A percentile compares a stretch with the other conserved stretches of the same genome.
phyloP scores from a whole-genome alignment of 306 rosid species.

The Ammopiptanthus mongolicus region DNA sequence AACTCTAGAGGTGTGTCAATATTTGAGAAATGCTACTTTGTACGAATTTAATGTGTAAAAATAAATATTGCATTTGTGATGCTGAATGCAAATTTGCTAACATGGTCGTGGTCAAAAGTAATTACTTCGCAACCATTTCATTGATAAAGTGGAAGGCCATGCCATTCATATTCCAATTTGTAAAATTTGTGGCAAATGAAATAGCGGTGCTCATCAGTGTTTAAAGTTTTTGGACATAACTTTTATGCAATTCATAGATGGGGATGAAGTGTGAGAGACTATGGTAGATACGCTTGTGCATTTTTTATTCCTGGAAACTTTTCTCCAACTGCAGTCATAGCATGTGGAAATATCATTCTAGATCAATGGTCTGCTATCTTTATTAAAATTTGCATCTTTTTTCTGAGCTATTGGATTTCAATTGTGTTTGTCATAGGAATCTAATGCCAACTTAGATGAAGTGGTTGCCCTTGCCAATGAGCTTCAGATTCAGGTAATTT shows the following conservation, averaged over 20 bases:
- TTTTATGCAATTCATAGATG: neutral
- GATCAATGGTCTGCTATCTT: neutral
- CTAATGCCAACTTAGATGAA: constrained; percentile 72
- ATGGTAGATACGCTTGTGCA: neutral
- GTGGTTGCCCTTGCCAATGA: constrained; percentile 68
- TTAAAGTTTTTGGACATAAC: neutral
- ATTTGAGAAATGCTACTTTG: neutral
- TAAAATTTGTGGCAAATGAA: neutral
- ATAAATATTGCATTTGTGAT: neutral
- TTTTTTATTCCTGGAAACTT: neutral
- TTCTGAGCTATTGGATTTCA: neutral
- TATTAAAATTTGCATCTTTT: neutral
- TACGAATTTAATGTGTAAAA: neutral
- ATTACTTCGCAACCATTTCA: neutral
- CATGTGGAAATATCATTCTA: neutral
- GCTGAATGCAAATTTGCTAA: neutral
- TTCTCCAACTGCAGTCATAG: neutral
- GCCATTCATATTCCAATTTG: neutral
- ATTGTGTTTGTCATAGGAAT: constrained; percentile 38
- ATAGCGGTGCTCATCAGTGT: too few species aligned
- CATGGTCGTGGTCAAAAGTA: too few species aligned
- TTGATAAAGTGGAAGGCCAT: neutral
- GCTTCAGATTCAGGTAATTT: constrained; percentile 66
- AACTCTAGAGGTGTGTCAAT: constrained; percentile 47
- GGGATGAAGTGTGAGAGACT: neutral